Conservation (phyloP, 345 rosid genomes). For the Balakata baccata region DNA sequence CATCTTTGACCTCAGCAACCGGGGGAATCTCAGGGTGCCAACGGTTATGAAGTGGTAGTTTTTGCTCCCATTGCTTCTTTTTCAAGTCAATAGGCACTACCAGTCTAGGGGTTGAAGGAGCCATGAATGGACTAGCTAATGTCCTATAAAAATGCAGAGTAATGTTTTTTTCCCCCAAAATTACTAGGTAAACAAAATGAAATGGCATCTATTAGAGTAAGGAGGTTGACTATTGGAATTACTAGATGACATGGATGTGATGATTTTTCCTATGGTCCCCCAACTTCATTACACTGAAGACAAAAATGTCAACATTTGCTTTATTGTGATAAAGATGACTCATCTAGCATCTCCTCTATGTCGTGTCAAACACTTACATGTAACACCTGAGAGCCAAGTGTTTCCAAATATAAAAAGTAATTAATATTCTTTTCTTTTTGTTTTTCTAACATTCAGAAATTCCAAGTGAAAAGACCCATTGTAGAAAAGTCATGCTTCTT, state of each 20-base stretch:
- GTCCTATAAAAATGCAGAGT: constrained; percentile 1
- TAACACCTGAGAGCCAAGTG: too few relatives aligned
- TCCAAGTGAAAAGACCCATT: too few relatives aligned
- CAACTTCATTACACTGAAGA: neutral
- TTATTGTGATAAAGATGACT: neutral
- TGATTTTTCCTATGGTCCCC: constrained; percentile 26
- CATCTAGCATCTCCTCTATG: neutral
- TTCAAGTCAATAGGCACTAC: constrained; percentile 59
- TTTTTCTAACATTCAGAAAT: neutral
- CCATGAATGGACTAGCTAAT: constrained; percentile 37
- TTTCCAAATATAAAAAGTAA: neutral
- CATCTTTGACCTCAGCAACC: constrained; percentile 40
- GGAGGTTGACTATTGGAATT: constrained; percentile 9
- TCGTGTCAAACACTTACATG: neutral
- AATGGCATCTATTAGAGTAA: neutral
- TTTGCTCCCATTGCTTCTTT: constrained; percentile 71
- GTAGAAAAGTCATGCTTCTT: too few relatives aligned
- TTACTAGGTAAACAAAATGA: constrained; percentile 8
- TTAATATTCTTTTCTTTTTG: too few relatives aligned
- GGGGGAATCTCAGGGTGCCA: constrained; percentile 78
- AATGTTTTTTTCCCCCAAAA: neutral
- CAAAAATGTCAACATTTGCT: constrained; percentile 9
- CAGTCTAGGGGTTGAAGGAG: constrained; percentile 51
- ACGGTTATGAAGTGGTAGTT: constrained; percentile 59
- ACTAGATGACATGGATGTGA: constrained; percentile 5